Conservation (phyloP, 345 rosid genomes). For the Brassica carinata region DNA sequence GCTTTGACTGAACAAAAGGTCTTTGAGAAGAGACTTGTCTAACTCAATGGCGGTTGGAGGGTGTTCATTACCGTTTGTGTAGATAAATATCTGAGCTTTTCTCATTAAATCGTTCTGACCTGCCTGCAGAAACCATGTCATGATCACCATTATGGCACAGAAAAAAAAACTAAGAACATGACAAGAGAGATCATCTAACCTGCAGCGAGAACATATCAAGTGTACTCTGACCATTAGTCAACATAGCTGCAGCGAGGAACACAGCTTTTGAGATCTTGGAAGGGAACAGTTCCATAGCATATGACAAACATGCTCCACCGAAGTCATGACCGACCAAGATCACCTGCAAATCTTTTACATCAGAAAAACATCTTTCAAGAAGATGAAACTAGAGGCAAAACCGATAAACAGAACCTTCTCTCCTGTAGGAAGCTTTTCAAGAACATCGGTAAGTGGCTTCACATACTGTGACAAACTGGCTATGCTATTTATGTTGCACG, state of each 20-base stretch:
- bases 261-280: slow-evolving; percentile 70
- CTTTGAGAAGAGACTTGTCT: slow-evolving; percentile 73
- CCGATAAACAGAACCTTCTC: slow-evolving; percentile 62
- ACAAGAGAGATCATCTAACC: slow-evolving; percentile 44
- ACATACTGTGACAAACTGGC: slow-evolving; percentile 77
- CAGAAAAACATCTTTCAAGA: slow-evolving; percentile 11
- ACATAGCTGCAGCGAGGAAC: slow-evolving; percentile 84
- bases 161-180: neutral
- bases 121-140: slow-evolving; percentile 47
- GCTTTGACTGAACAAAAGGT: slow-evolving; percentile 83
- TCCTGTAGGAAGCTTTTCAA: slow-evolving; percentile 64
- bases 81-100: slow-evolving; percentile 75
- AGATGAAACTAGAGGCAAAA: neutral
- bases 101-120: slow-evolving; percentile 70
- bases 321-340: slow-evolving; percentile 95
- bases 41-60: slow-evolving; percentile 94
- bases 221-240: slow-evolving; percentile 67
- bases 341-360: slow-evolving; percentile 51
- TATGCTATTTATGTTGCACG: slow-evolving; percentile 64
- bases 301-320: slow-evolving; percentile 89
- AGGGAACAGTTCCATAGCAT: slow-evolving; percentile 88
- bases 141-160: neutral
- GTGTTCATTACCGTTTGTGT: slow-evolving; percentile 73
- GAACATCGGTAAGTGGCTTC: slow-evolving; percentile 80
- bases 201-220: slow-evolving; percentile 74